Evolutionary conservation across 495 filamentous ascomycete species (phyloP), one percentile per base, ranked within the genome.

Genomic region (Podospora appendiculata): DNA sequence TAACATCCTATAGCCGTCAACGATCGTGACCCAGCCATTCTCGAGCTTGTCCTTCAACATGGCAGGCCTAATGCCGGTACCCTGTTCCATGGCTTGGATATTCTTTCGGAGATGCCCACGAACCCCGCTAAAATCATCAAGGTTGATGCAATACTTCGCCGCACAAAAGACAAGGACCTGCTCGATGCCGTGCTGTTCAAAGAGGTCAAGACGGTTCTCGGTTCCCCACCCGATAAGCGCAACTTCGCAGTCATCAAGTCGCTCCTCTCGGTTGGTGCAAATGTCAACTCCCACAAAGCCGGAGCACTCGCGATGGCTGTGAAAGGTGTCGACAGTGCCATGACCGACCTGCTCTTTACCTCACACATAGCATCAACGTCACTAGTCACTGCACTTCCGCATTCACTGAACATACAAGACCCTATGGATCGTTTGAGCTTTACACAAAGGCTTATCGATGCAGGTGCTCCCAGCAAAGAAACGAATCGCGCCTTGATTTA

Each of bases 401-500:
- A 73, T 13, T 65, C 69, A 6, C 55, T 76, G 32, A 71, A 71
- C 40, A 71, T 78, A 16, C 52, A 39, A 3, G 69, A 75, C 48
- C 53, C 67, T 0, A 70, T 66, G 67, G 67, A 76, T 52, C 66
- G 74, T 6, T 52, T 74, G 8, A 65, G 59, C 4, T 69, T 71
- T 43, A 68, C 71, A 18, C 64, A 68, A 51, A 69, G 61, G 40
- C 63, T 78, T 3, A 55, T 78, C 5, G 55, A 69, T 10, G 66
- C 61, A 4, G 73, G 73, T 2, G 69, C 67, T 17, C 70, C 72
- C 7, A 17, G 51, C 6, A 52, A 38, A 2, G 69, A 78, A 42
- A 69, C 64, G 4, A 74, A 73, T 39, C 59, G 71, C 25, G 74
- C 73, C 6, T 54, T 78, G 18, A 51, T 67, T 32, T 74, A 74